Conservation (phyloP, 2,329 filamentous ascomycete genomes). For the Fusarium sp. region DNA sequence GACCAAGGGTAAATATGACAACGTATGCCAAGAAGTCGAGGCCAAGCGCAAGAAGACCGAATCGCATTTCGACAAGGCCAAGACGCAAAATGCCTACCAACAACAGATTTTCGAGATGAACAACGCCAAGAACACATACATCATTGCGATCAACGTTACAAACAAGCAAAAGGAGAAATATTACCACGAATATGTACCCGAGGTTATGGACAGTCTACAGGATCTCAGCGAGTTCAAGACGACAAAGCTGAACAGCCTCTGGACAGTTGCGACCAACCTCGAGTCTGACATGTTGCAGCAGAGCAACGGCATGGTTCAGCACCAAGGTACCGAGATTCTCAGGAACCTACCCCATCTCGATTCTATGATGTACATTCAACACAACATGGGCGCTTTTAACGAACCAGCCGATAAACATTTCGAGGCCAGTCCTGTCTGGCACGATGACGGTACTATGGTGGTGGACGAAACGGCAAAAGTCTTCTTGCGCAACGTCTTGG, state of each 20-base stretch:
- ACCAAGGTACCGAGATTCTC: conserved; percentile 82
- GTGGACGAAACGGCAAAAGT: conserved; percentile 89
- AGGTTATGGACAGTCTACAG: conserved; percentile 92
- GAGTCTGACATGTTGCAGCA: conserved; percentile 83
- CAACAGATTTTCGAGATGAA: conserved; percentile 96
- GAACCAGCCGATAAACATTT: conserved; percentile 89
- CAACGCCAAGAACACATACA: conserved; percentile 97
- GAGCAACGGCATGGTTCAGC: conserved; percentile 77
- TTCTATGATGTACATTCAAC: conserved; percentile 97
- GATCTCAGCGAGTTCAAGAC: conserved; percentile 93
- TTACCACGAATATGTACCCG: conserved; percentile 96
- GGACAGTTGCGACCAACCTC: conserved; percentile 82
- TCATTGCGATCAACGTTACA: conserved; percentile 95
- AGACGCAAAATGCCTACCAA: conserved; percentile 91
- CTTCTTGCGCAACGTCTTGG: conserved; percentile 89
- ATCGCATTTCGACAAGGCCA: conserved; percentile 91
- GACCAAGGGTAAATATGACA: conserved; percentile 92
- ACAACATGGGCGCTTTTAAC: conserved; percentile 85
- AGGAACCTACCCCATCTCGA: conserved; percentile 91
- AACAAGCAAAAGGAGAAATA: conserved; percentile 98
- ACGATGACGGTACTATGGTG: conserved; percentile 89
- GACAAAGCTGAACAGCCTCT: conserved; percentile 84
- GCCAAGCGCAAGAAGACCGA: conserved; percentile 94
- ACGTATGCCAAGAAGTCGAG: conserved; percentile 93
- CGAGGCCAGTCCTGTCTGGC: conserved; percentile 96